A percentile compares a stretch with the other conserved stretches of the same genome.
Conservation (phyloP, 2,329 filamentous ascomycete genomes). For the Pseudogymnoascus destructans region DNA sequence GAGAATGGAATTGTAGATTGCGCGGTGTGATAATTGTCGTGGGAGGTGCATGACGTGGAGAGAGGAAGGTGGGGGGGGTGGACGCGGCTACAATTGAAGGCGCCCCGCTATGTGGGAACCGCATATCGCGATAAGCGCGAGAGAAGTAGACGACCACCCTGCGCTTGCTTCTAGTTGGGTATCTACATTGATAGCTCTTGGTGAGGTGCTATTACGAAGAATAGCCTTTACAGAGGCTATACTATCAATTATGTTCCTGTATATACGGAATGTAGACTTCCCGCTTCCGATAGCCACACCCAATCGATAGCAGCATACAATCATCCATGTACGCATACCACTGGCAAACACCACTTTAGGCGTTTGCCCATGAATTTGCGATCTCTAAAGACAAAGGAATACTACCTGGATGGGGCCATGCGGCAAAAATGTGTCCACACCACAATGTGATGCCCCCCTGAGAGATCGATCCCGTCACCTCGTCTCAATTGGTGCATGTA, state of each 20-base stretch:
- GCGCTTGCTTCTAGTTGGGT: background rate
- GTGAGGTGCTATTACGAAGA: background rate
- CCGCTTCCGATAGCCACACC: background rate
- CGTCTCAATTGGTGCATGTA: background rate
- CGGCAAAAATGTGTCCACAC: background rate
- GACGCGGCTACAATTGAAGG: background rate
- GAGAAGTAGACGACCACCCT: background rate
- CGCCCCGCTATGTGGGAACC: background rate
- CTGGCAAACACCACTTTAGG: background rate
- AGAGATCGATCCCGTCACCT: background rate
- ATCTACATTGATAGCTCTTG: background rate
- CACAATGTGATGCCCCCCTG: background rate
- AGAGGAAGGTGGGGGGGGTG: background rate
- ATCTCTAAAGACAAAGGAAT: background rate
- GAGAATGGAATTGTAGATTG: background rate
- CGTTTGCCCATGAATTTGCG: background rate
- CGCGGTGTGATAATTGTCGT: background rate
- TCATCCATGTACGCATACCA: background rate
- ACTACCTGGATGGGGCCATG: background rate
- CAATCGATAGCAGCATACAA: background rate
- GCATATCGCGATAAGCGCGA: background rate
- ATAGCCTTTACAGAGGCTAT: background rate
- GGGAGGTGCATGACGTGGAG: background rate
- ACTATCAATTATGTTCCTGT: background rate
- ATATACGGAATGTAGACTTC: background rate